phyloP scores from a whole-genome alignment of 345 rosid species.

The Orychophragmus violaceus region DNA sequence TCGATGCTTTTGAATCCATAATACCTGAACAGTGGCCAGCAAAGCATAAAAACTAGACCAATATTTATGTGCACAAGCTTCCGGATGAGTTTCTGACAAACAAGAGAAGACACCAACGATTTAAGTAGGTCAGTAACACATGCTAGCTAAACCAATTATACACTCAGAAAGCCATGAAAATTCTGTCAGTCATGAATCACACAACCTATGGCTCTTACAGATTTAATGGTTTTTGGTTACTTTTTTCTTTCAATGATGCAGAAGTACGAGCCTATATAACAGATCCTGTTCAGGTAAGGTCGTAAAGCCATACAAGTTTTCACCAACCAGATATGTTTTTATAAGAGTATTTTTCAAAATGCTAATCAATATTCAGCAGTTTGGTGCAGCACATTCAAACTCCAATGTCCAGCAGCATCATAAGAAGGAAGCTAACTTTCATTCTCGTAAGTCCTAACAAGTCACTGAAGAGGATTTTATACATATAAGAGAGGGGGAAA shows the following conservation, averaged over 20 bases:
- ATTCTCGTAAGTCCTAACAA: too few relatives aligned
- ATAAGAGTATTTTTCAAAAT: too few relatives aligned
- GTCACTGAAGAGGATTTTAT: too few relatives aligned
- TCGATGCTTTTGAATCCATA: background rate
- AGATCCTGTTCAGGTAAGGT: too few relatives aligned
- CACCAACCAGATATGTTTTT: too few relatives aligned
- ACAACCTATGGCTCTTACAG: background rate
- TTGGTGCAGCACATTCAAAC: too few relatives aligned
- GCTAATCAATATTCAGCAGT: too few relatives aligned
- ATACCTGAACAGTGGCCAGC: slow-evolving; percentile 41
- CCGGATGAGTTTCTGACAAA: slow-evolving; percentile 19
- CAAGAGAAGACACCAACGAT: background rate
- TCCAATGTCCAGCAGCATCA: too few relatives aligned
- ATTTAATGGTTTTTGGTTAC: background rate
- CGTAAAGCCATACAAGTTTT: too few relatives aligned
- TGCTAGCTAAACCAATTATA: background rate
- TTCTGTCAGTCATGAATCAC: background rate
- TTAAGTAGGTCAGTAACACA: background rate
- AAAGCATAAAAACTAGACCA: slow-evolving; percentile 84
- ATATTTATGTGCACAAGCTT: slow-evolving; percentile 83
- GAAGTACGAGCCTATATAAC: too few relatives aligned
- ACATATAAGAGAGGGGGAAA: too few relatives aligned
- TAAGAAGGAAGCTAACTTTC: too few relatives aligned
- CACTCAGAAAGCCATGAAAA: background rate
- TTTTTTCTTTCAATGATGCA: background rate